These are phyloP conservation scores for Borealophlyctis nickersoniae DNA, from an alignment of 192 early-diverging fungal species.

Conservation along the genomic window DNA sequence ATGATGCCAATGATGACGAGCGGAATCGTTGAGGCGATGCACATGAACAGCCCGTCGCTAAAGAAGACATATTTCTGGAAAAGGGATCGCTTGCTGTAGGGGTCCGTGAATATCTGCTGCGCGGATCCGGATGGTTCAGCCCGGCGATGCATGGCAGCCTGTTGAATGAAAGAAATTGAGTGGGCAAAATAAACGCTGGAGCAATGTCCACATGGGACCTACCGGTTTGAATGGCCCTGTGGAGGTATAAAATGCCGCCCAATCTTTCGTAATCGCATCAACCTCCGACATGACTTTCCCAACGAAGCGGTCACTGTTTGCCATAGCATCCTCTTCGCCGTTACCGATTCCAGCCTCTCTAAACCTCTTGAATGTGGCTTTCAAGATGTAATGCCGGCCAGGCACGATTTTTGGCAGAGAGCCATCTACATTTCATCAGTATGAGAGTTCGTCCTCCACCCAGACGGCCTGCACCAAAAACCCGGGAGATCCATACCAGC, in stretches of 20 bases:
- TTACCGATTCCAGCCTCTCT: too few species aligned
- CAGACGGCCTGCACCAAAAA: background rate
- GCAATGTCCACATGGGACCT: too few species aligned
- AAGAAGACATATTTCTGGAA: slow-evolving; percentile 34
- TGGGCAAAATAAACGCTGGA: slow-evolving; percentile 12
- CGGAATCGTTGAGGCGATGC: slow-evolving; percentile 19
- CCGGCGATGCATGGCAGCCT: background rate
- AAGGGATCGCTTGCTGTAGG: slow-evolving; percentile 27
- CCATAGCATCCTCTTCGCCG: background rate
- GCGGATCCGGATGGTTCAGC: too few species aligned
- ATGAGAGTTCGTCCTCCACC: too few species aligned
- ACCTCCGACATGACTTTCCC: background rate
- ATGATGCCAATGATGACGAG: slow-evolving; percentile 22
- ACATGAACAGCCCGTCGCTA: slow-evolving; percentile 26
- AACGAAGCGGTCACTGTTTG: background rate
- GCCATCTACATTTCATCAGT: too few species aligned
- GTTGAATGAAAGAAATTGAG: background rate
- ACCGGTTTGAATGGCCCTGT: background rate
- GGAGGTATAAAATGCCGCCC: background rate
- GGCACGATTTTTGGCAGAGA: too few species aligned
- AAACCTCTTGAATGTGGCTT: too few species aligned
- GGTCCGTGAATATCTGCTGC: too few species aligned
- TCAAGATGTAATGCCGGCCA: too few species aligned
- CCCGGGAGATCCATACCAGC: background rate
- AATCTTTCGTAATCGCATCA: background rate